Conservation (phyloP, 108 stramenopile genomes). For the Schizochytrium sp. region DNA sequence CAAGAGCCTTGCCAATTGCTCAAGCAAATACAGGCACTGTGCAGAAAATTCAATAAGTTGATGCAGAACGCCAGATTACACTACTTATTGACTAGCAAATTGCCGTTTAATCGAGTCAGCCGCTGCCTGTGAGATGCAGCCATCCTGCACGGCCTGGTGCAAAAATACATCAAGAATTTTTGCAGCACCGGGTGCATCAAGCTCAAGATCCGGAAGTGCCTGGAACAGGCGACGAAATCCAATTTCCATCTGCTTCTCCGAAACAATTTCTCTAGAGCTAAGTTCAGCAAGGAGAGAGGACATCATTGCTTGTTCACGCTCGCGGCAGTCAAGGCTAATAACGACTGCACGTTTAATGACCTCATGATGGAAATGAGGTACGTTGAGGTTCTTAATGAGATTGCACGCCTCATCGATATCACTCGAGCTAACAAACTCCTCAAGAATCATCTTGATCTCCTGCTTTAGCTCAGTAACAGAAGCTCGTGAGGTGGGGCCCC, state of each 20-base stretch:
- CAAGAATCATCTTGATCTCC: conserved; percentile 87
- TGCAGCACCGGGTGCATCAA: conserved; percentile 60
- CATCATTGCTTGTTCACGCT: conserved; percentile 76
- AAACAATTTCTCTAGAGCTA: conserved; percentile 63
- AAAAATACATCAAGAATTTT: conserved; percentile 52
- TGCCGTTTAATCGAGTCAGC: conserved; percentile 14
- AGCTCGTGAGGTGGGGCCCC: conserved; percentile 96
- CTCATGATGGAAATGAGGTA: conserved; percentile 92
- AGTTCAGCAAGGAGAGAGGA: conserved; percentile 68
- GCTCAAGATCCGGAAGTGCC: conserved; percentile 51
- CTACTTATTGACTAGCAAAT: neutral
- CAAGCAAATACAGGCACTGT: too few species aligned
- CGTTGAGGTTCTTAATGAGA: conserved; percentile 88
- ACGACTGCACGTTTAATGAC: conserved; percentile 93
- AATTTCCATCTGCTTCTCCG: conserved; percentile 67
- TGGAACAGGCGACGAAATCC: conserved; percentile 57
- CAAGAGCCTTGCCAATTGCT: too few species aligned
- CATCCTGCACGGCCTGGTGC: conserved; percentile 37
- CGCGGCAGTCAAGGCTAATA: conserved; percentile 86
- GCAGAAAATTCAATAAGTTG: too few species aligned
- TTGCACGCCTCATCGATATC: conserved; percentile 92
- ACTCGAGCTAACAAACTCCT: conserved; percentile 88
- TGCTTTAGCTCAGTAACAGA: conserved; percentile 93
- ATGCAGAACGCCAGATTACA: too few species aligned
- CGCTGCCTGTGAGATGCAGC: conserved; percentile 36